Conservation (phyloP, 176 grass and related monocot genomes). For the Lolium multiflorum region DNA sequence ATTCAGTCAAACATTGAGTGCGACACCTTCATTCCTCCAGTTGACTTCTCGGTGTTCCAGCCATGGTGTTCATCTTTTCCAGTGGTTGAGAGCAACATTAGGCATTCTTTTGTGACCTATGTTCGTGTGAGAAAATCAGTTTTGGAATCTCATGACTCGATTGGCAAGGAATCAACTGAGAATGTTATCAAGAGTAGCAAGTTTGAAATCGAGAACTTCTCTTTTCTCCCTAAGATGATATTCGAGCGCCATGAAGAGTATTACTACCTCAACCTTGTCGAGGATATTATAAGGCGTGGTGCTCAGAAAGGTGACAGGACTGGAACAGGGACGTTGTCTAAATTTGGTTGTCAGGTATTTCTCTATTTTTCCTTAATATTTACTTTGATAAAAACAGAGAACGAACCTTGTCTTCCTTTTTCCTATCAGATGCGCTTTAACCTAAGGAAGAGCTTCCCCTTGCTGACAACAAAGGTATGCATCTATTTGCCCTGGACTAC, state of each 20-base stretch:
- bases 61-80: conserved; percentile 91
- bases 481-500: conserved; percentile 57
- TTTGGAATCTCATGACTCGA: conserved; percentile 42
- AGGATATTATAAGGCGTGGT: conserved; percentile 77
- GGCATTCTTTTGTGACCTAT: conserved; percentile 78
- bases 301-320: conserved; percentile 79
- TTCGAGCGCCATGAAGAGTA: conserved; percentile 80
- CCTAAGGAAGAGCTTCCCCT: conserved; percentile 79
- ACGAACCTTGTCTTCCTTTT: conserved; percentile 46
- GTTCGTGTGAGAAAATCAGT: conserved; percentile 59
- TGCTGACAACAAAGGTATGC: conserved; percentile 94
- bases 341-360: conserved; percentile 91
- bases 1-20: conserved; percentile 71
- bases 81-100: conserved; percentile 67
- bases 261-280: conserved; percentile 78
- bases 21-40: conserved; percentile 74
- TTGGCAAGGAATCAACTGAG: conserved; percentile 38
- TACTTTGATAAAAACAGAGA: background rate
- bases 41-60: conserved; percentile 70
- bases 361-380: conserved; percentile 15
- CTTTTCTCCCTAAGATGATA: conserved; percentile 78
- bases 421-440: conserved; percentile 81
- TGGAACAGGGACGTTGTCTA: conserved; percentile 89
- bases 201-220: conserved; percentile 73
- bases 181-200: conserved; percentile 51